These are phyloP conservation scores for Mortierella claussenii DNA, from an alignment of 192 early-diverging fungal genomes.

Conservation along the genomic window DNA sequence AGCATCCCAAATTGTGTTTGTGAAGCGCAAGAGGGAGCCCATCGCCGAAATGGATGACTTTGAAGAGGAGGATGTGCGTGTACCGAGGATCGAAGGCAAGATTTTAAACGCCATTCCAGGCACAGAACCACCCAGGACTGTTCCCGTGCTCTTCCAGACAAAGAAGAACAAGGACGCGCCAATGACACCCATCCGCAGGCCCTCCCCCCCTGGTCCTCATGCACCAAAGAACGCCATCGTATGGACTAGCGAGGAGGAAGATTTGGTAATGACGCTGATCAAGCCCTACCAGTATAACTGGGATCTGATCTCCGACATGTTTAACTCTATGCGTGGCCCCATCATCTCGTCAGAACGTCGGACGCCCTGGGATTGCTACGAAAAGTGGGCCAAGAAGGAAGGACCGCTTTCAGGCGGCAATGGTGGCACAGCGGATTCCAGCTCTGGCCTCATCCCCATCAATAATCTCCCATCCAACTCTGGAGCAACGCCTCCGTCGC, in stretches of 20 bases:
- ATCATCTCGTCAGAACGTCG: slow-evolving; percentile 60
- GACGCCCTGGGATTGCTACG: slow-evolving; percentile 74
- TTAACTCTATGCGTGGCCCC: slow-evolving; percentile 62
- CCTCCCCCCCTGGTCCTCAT: slow-evolving; percentile 31
- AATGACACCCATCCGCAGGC: slow-evolving; percentile 37
- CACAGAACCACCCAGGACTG: slow-evolving; percentile 53
- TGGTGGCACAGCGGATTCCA: slow-evolving; percentile 1
- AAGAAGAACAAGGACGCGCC: slow-evolving; percentile 41
- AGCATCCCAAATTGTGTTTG: slow-evolving; percentile 41
- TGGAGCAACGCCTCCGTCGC: slow-evolving; percentile 26
- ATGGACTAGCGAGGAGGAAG: slow-evolving; percentile 68
- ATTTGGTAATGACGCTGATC: slow-evolving; percentile 63
- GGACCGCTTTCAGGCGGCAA: slow-evolving; percentile 21
- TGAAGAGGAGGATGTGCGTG: slow-evolving; percentile 31
- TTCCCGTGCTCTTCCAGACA: slow-evolving; percentile 47
- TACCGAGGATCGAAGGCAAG: slow-evolving; percentile 47
- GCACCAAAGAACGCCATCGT: slow-evolving; percentile 28
- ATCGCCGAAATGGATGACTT: slow-evolving; percentile 48
- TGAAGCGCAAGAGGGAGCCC: slow-evolving; percentile 42
- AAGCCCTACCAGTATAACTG: slow-evolving; percentile 72
- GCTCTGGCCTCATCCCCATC: slow-evolving; percentile 35
- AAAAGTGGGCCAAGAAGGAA: slow-evolving; percentile 67
- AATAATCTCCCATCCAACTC: slow-evolving; percentile 28
- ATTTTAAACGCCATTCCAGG: slow-evolving; percentile 59
- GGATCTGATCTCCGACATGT: slow-evolving; percentile 70